phyloP scores from a whole-genome alignment of 2,329 filamentous ascomycete genomes.

The Alternaria tenuissima region DNA sequence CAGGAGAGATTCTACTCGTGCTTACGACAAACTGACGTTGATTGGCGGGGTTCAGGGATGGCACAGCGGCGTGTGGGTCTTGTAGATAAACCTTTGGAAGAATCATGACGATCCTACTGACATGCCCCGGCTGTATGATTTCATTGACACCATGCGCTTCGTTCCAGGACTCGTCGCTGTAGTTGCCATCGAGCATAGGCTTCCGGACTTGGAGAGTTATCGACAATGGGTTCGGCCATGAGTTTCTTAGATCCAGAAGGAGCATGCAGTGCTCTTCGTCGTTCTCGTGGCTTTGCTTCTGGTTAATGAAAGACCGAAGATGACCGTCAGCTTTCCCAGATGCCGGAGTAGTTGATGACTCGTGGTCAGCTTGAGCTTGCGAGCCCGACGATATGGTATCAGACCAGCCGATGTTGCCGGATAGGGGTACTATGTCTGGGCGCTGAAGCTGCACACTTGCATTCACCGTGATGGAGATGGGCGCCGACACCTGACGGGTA shows the following conservation, averaged over 20 bases:
- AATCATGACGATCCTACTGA: conserved; percentile 77
- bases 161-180: conserved; percentile 12
- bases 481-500: conserved; percentile 81
- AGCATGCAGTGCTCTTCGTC: conserved; percentile 76
- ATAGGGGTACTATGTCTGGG: conserved; percentile 80
- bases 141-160: conserved; percentile 49
- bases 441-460: conserved; percentile 84
- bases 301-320: conserved; percentile 57
- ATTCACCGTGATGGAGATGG: conserved; percentile 89
- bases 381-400: conserved; percentile 27
- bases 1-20: conserved; percentile 77
- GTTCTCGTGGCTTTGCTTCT: conserved; percentile 53
- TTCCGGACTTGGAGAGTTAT: conserved; percentile 65
- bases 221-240: conserved; percentile 82
- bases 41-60: conserved; percentile 79
- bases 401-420: conserved; percentile 72
- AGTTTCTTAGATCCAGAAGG: conserved; percentile 84
- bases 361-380: background rate
- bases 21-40: conserved; percentile 94
- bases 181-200: conserved; percentile 1
- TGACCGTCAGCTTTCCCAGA: conserved; percentile 46
- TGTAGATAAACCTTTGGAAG: conserved; percentile 77
- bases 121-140: conserved; percentile 65
- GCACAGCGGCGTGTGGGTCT: conserved; percentile 80
- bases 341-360: background rate